phyloP scores from a whole-genome alignment of 179 eudicot species.

The Spergularia azorica region DNA sequence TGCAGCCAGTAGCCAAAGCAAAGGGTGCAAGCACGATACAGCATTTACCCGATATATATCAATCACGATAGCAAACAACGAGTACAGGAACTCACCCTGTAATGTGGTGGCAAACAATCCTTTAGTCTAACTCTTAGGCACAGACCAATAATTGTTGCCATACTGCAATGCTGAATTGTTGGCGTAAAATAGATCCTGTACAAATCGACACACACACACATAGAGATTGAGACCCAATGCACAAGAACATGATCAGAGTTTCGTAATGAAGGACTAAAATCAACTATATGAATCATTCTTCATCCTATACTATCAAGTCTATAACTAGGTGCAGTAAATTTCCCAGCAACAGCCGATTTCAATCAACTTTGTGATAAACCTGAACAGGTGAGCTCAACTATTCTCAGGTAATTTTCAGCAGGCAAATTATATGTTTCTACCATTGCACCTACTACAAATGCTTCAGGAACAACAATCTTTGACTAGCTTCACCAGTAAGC shows the following conservation, averaged over 20 bases:
- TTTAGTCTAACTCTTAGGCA: constrained; percentile 84
- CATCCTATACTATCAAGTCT: neutral
- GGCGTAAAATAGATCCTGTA: constrained; percentile 88
- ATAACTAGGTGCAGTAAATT: neutral
- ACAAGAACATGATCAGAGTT: neutral
- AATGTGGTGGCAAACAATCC: constrained; percentile 77
- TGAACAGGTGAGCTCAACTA: no score
- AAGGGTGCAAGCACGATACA: neutral
- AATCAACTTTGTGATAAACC: no score
- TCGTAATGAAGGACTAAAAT: neutral
- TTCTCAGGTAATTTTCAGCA: no score
- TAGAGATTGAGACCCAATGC: neutral
- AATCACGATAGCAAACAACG: neutral
- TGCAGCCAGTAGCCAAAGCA: neutral
- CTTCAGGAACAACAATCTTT: no score
- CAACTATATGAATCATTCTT: neutral
- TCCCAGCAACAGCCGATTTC: neutral
- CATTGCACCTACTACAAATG: no score
- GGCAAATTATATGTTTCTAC: no score
- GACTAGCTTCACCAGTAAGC: no score
- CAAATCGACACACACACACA: neutral
- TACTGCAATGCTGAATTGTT: constrained; percentile 87
- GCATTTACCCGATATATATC: neutral
- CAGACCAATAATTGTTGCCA: constrained; percentile 90
- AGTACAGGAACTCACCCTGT: constrained; percentile 48